Evolutionary conservation across 2,329 filamentous ascomycete species (phyloP), one percentile per base, ranked within the genome.

Genomic region (Sclerotiophoma versabilis): DNA sequence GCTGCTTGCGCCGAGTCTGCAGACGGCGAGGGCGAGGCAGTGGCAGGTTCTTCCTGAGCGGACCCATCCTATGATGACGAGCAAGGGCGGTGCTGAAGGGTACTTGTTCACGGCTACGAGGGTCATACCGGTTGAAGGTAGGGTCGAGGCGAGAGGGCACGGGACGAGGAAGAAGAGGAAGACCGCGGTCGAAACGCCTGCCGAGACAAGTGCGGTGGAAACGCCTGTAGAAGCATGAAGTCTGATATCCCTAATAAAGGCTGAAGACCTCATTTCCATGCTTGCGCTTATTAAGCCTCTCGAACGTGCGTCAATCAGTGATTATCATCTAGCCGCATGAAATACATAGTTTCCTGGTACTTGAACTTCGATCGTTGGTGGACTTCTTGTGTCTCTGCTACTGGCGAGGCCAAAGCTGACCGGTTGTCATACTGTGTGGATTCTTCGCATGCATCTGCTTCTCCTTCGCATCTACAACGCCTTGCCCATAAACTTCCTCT

Each of bases 401-500:
- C n/a, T n/a, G n/a, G n/a, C n/a, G n/a, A n/a, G 4, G 9, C 22
- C 37, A 12, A 19, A 17, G 6, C 9, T 11, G 23, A 10, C 10
- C 29, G 23, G 19, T 23, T 17, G 8, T 26, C 9, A 15, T 11
- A 8, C 15, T 25, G 14, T 32, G 17, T 39, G 15, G 4, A 15
- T 17, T 4, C 14, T 17, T 6, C 4, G 17, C 6, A 17, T 12
- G 2, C 15, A 4, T 14, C 30, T 29, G 23, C 6, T 5, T 5
- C 26, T 26, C 10, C 23, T 7, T 8, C 20, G 6, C 15, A 8
- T 29, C 19, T 70, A 75, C 64, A 76, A 64, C 17, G 77, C 72
- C 86, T 98, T 98, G 76, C 93, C 93, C 95, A 99, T 98, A 75
- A 99, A 99, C 86, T 97, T 97, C 80, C 95, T 88, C 87, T 98